These are phyloP conservation scores for Myriosclerotinia scirpicola DNA, from an alignment of 2,329 filamentous ascomycete genomes.

Conservation along the genomic window DNA sequence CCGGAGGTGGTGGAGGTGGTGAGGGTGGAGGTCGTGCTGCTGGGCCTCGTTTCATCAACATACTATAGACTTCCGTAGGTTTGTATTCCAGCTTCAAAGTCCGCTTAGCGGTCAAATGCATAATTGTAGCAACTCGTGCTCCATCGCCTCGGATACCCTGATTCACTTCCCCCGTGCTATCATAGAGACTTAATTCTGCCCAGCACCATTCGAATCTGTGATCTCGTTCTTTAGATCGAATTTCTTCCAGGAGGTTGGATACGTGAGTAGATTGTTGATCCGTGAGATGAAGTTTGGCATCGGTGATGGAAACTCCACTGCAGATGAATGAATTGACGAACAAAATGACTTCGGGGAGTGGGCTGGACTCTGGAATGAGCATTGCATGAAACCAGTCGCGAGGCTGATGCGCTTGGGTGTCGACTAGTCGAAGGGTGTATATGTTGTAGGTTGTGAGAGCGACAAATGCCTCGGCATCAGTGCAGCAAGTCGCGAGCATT, in stretches of 20 bases:
- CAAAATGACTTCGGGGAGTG: constrained; percentile 15
- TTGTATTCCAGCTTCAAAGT: constrained; percentile 23
- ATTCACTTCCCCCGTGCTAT: constrained; percentile 22
- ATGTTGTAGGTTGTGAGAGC: constrained; percentile 32
- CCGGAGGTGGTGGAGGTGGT: neutral
- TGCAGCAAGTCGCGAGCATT: constrained; percentile 23
- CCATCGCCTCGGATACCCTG: neutral
- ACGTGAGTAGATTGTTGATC: constrained; percentile 33
- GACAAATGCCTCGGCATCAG: constrained; percentile 24
- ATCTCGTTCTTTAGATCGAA: constrained; percentile 28
- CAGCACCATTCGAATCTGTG: constrained; percentile 34
- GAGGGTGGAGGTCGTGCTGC: too few relatives aligned
- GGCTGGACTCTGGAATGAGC: constrained; percentile 27
- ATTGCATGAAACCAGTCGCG: constrained; percentile 27
- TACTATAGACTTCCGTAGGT: constrained; percentile 25
- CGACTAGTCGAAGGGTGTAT: constrained; percentile 30
- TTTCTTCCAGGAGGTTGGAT: constrained; percentile 30
- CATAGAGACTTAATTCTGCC: constrained; percentile 30
- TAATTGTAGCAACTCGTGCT: constrained; percentile 22
- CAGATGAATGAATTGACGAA: constrained; percentile 25
- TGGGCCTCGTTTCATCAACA: constrained; percentile 18
- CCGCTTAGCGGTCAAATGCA: constrained; percentile 32
- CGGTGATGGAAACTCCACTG: constrained; percentile 27
- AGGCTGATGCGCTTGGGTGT: neutral
- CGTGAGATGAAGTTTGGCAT: constrained; percentile 28